These are phyloP conservation scores for Didymella keratinophila DNA, from an alignment of 2,329 filamentous ascomycete species.

Conservation along the genomic window DNA sequence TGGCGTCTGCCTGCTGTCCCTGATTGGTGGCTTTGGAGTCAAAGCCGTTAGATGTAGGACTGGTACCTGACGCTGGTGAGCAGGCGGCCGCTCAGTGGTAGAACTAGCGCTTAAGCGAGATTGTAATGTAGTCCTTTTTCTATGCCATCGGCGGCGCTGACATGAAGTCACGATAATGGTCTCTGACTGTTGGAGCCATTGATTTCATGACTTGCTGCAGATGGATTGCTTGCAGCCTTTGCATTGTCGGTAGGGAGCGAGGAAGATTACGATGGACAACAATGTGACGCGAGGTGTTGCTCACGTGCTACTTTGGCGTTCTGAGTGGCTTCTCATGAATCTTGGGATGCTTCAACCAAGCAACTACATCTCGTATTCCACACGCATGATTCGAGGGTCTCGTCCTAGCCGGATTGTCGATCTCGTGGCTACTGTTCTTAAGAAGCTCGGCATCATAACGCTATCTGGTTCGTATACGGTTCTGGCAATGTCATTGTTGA, in stretches of 20 bases:
- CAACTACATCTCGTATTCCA: slow-evolving; percentile 1
- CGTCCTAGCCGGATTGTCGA: background rate
- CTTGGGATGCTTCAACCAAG: slow-evolving; percentile 5
- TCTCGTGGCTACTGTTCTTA: background rate
- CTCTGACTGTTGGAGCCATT: background rate
- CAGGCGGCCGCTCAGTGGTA: background rate
- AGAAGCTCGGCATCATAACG: background rate
- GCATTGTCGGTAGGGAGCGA: background rate
- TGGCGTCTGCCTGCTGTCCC: background rate
- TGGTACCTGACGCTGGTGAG: slow-evolving; percentile 7
- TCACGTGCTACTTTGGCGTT: slow-evolving; percentile 1
- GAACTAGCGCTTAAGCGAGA: slow-evolving; percentile 4
- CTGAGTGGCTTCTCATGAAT: background rate
- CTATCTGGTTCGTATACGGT: slow-evolving; percentile 3
- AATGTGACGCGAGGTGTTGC: background rate
- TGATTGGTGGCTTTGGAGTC: slow-evolving; percentile 3
- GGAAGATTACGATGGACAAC: background rate
- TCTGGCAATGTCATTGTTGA: slow-evolving; percentile 13
- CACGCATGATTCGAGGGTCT: background rate
- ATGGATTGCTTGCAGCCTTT: background rate
- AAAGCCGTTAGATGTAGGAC: background rate
- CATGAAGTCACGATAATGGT: background rate
- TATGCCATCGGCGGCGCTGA: background rate
- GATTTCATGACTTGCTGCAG: background rate
- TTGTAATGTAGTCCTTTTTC: background rate